phyloP scores from a whole-genome alignment of 108 stramenopile species.

The Cyclostephanos tholiformis region DNA sequence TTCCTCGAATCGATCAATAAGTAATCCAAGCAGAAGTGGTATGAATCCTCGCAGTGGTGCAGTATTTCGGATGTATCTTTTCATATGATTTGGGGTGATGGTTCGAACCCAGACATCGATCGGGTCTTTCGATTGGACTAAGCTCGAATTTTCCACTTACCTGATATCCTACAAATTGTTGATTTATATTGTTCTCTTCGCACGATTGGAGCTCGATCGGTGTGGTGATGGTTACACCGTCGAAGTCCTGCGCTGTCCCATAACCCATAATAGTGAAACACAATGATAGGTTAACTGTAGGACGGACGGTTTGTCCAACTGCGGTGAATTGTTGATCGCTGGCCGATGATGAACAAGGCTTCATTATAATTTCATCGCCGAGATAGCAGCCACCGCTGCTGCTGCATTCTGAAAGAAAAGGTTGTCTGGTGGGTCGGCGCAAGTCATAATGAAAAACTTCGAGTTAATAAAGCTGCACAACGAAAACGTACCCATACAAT shows the following conservation, averaged over 20 bases:
- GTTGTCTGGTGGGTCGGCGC: neutral
- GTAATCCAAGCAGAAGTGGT: slow-evolving; percentile 30
- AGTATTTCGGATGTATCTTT: slow-evolving; percentile 17
- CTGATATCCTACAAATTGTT: slow-evolving; percentile 17
- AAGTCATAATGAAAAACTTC: neutral
- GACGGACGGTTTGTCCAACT: neutral
- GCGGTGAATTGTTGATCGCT: neutral
- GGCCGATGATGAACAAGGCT: neutral
- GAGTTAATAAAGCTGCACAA: neutral
- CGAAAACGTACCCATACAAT: neutral
- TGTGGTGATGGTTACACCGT: neutral
- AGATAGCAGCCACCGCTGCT: neutral
- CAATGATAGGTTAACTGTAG: neutral
- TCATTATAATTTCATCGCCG: neutral
- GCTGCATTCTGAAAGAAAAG: neutral
- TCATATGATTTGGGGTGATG: slow-evolving; percentile 42
- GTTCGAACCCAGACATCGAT: slow-evolving; percentile 15
- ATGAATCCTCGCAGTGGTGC: neutral
- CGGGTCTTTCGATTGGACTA: neutral
- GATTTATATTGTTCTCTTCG: neutral
- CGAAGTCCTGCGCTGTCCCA: neutral
- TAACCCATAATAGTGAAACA: slow-evolving; percentile 18
- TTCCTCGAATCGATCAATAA: too few relatives aligned
- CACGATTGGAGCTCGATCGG: slow-evolving; percentile 14
- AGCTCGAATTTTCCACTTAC: slow-evolving; percentile 24